These are phyloP conservation scores for Penicillium paneum DNA, from an alignment of 2,329 filamentous ascomycete species.

Conservation along the genomic window DNA sequence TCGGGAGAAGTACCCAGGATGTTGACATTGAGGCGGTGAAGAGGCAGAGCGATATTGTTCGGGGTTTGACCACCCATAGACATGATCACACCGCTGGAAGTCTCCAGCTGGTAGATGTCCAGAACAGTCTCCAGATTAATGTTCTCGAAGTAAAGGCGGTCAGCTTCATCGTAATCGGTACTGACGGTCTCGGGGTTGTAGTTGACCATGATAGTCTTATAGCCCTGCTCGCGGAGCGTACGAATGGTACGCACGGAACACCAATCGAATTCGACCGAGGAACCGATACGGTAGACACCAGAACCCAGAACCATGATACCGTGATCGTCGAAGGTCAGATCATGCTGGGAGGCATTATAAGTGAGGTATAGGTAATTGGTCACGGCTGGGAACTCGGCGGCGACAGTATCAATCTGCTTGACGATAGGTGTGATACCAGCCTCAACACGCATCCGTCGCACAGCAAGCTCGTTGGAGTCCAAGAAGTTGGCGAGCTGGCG, in stretches of 20 bases:
- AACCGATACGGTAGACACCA: conserved; percentile 94
- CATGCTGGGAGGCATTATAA: conserved; percentile 85
- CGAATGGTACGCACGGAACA: conserved; percentile 93
- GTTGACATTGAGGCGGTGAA: conserved; percentile 86
- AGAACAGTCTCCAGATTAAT: conserved; percentile 86
- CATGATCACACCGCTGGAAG: conserved; percentile 77
- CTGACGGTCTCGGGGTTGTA: conserved; percentile 86
- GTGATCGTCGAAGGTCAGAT: conserved; percentile 79
- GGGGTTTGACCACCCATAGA: conserved; percentile 97
- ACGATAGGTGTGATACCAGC: conserved; percentile 82
- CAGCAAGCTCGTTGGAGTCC: conserved; percentile 88
- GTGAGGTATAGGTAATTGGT: conserved; percentile 97
- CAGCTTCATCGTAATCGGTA: conserved; percentile 93
- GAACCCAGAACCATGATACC: conserved; percentile 96
- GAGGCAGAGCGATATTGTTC: conserved; percentile 91
- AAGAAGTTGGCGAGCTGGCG: conserved; percentile 90
- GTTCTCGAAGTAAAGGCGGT: conserved; percentile 93
- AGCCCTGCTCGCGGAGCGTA: conserved; percentile 75
- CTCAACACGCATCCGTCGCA: conserved; percentile 80
- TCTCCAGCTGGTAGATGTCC: conserved; percentile 89
- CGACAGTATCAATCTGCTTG: conserved; percentile 98
- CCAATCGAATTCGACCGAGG: conserved; percentile 98
- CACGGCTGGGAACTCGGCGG: conserved; percentile 88
- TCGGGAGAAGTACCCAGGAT: conserved; percentile 94
- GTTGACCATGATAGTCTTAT: conserved; percentile 97